Conservation (phyloP, 73 alveolate genomes). For the Symbiodinium pilosum region DNA sequence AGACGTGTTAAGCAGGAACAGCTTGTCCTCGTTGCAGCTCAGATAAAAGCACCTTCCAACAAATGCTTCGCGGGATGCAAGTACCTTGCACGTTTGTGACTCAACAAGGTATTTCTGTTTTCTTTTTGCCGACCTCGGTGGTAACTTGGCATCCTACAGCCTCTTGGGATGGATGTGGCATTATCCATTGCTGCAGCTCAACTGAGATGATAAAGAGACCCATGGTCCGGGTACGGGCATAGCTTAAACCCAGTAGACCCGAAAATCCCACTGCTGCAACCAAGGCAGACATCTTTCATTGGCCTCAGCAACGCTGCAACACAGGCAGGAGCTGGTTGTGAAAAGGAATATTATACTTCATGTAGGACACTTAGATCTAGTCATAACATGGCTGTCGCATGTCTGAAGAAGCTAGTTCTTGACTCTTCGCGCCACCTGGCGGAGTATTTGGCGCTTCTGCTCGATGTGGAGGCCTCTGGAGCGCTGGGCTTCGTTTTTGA, state of each 20-base stretch:
- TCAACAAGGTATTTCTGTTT: constrained; percentile 10
- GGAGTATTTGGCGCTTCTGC: neutral
- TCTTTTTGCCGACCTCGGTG: constrained; percentile 49
- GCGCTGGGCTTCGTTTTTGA: constrained; percentile 10
- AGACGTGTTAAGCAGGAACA: no score
- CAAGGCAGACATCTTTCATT: constrained; percentile 33
- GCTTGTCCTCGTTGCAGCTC: no score
- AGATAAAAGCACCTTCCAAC: no score
- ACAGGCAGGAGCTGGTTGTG: constrained; percentile 37
- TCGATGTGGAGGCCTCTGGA: neutral
- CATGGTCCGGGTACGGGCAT: neutral
- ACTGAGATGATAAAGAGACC: no score
- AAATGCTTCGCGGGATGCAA: no score
- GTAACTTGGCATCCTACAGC: constrained; percentile 37
- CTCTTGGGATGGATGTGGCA: constrained; percentile 69
- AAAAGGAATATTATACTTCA: no score
- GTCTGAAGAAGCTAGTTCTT: no score
- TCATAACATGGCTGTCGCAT: no score
- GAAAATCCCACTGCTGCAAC: neutral
- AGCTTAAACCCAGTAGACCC: neutral
- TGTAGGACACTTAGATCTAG: no score
- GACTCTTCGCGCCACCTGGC: no score
- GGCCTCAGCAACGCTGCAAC: constrained; percentile 81
- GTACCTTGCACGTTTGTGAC: no score
- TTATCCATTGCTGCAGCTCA: constrained; percentile 30